Evolutionary conservation across 306 rosid species (phyloP).

Genomic region (Rosa lucieae): DNA sequence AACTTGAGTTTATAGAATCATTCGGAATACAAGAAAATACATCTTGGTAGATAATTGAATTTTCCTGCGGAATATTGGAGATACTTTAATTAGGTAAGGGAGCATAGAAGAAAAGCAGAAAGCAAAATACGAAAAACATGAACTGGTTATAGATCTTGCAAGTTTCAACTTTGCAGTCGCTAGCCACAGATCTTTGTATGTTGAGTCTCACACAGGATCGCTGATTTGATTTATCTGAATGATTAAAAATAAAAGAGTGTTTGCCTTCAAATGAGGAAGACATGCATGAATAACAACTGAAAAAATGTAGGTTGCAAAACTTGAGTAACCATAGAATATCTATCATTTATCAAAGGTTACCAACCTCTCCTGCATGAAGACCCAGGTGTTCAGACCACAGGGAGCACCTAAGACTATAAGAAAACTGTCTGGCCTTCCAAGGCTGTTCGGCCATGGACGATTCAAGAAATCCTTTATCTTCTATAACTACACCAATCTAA

Average conservation of each 20-base stretch:
- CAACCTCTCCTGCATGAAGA: conserved; percentile 46
- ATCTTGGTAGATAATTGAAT: conserved; percentile 41
- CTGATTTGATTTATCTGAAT: conserved; percentile 43
- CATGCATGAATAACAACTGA: background rate
- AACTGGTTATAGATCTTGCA: background rate
- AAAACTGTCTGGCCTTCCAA: conserved; percentile 50
- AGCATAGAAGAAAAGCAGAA: background rate
- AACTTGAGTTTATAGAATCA: conserved; percentile 44
- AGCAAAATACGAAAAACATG: background rate
- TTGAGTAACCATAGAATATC: background rate
- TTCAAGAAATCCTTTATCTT: conserved; percentile 47
- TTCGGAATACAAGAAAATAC: conserved; percentile 49
- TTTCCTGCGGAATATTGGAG: conserved; percentile 32
- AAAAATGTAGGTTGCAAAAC: background rate
- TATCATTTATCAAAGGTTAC: conserved; percentile 3
- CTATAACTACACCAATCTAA: conserved; percentile 48
- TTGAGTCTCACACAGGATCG: conserved; percentile 52
- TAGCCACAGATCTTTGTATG: conserved; percentile 50
- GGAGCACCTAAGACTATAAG: conserved; percentile 43
- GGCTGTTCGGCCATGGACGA: conserved; percentile 50
- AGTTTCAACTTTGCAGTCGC: conserved; percentile 48
- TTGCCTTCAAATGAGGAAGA: background rate
- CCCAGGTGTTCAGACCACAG: conserved; percentile 58
- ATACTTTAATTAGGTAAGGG: background rate
- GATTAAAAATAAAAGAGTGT: background rate